Evolutionary conservation across 208 protist species (phyloP), one percentile per base, ranked within the genome.

Genomic region (Leishmania tropica): DNA sequence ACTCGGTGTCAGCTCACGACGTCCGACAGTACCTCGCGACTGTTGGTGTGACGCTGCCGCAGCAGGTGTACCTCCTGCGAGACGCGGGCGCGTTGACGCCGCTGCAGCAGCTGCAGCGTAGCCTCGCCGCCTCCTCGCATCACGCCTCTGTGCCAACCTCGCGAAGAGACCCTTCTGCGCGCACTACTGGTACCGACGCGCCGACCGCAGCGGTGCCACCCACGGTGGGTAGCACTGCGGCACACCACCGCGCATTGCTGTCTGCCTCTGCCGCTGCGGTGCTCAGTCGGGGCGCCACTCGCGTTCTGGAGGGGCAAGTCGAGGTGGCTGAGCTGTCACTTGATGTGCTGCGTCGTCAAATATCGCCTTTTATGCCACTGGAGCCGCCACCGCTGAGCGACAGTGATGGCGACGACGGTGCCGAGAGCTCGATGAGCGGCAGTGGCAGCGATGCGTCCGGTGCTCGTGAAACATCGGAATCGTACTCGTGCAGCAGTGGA

Each of bases 311-410:
- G 37, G 83, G 83, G 0, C 83, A 85, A 70, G 74, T 85, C 37
- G 83, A 85, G 64, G 83, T 85, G 47, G 83, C 83, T 28, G 78
- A 82, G 74, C 53, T 85, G n/a, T 80, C 83, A 1, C 64, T 85
- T 51, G 67, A 82, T 53, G 83, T 85, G 65, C 83, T 85, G 47
- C 70, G 73, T 13, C 83, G 83, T 47, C 78, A 80, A 10, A 71
- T 85, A 19, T 45, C 60, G 0, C 73, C 73, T 8, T 85, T 80
- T 62, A 19, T 85, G 28, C 78, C 78, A 42, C 78, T 74, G 45
- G 11, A 42, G 53, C 60, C 45, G 42, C 83, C 83, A 62, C 35
- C 28, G 53, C n/a, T 77, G 3, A 83, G 70, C 42, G 35, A 10
- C 73, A 64, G 40, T 24, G 48, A 74, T n/a, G 54, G 45, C 71